These are phyloP conservation scores for Ilex aquifolium DNA, from an alignment of 257 asterid genomes.

Conservation along the genomic window DNA sequence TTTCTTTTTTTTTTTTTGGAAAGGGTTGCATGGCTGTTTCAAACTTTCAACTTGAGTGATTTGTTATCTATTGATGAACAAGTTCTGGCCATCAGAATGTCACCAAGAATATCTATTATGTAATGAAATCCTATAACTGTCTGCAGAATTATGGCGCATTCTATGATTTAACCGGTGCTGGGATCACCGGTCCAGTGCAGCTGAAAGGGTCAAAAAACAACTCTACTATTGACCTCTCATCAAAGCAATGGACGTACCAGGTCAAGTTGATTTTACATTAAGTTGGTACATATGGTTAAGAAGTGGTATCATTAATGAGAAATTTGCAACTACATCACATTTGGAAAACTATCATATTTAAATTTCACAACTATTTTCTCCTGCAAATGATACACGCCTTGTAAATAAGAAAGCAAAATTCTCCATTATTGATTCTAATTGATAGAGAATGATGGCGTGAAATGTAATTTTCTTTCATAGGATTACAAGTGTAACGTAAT, in stretches of 20 bases:
- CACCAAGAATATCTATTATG: neutral
- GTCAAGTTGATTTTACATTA: constrained; percentile 17
- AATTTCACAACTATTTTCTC: neutral
- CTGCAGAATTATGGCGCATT: constrained; percentile 70
- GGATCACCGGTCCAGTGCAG: constrained; percentile 68
- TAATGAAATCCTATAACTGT: constrained; percentile 12
- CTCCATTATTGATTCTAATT: neutral
- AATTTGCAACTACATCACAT: neutral
- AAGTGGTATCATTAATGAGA: too few relatives aligned
- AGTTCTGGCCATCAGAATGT: neutral
- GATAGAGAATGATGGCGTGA: neutral
- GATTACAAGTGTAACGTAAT: neutral
- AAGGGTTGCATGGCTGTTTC: too few relatives aligned
- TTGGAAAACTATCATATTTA: too few relatives aligned
- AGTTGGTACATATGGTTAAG: too few relatives aligned
- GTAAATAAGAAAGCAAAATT: too few relatives aligned
- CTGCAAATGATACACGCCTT: neutral
- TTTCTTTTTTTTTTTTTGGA: neutral
- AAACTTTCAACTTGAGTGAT: too few relatives aligned
- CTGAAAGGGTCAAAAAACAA: constrained; percentile 43
- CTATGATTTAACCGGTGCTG: constrained; percentile 55
- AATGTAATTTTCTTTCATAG: neutral
- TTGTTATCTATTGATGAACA: neutral
- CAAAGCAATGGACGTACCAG: constrained; percentile 70
- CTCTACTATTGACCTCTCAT: constrained; percentile 52